A percentile compares a stretch with the other conserved stretches of the same genome.
These are phyloP conservation scores for Mortierella sp. DNA, from an alignment of 371 early-diverging fungal species.

Conservation along the genomic window DNA sequence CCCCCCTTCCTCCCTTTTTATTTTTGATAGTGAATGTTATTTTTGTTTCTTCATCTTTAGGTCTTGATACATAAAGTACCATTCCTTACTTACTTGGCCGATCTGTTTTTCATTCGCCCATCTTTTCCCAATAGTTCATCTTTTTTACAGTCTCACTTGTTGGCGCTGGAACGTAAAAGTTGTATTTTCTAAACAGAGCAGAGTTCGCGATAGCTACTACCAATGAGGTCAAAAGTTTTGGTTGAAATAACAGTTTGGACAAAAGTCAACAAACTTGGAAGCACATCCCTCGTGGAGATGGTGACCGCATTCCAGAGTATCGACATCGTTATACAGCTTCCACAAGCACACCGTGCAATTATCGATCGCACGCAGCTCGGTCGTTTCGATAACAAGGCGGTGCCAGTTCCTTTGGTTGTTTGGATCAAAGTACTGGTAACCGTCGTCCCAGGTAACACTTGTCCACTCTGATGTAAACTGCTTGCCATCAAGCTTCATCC, in stretches of 20 bases:
- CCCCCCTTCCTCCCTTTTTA: no score
- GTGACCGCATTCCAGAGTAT: slow-evolving; percentile 3
- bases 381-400: slow-evolving; percentile 20
- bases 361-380: background rate
- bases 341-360: slow-evolving; percentile 14
- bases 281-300: background rate
- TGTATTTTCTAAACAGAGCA: no score
- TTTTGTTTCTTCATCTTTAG: no score
- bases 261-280: background rate
- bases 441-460: background rate
- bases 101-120: no score
- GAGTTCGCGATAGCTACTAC: no score
- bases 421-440: slow-evolving; percentile 14
- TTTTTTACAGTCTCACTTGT: no score
- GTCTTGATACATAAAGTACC: no score
- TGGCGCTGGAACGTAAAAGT: no score
- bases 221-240: no score
- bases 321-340: background rate
- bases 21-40: no score
- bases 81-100: no score
- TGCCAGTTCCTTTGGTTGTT: slow-evolving; percentile 11
- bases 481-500: slow-evolving; percentile 15
- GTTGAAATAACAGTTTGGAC: slow-evolving; percentile 18
- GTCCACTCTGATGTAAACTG: slow-evolving; percentile 22
- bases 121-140: no score